Percentiles rank a stretch among this genome's conserved stretches.
These are phyloP conservation scores for Boletus huronensis DNA, from an alignment of 768 basidiomycete species.

Conservation along the genomic window DNA sequence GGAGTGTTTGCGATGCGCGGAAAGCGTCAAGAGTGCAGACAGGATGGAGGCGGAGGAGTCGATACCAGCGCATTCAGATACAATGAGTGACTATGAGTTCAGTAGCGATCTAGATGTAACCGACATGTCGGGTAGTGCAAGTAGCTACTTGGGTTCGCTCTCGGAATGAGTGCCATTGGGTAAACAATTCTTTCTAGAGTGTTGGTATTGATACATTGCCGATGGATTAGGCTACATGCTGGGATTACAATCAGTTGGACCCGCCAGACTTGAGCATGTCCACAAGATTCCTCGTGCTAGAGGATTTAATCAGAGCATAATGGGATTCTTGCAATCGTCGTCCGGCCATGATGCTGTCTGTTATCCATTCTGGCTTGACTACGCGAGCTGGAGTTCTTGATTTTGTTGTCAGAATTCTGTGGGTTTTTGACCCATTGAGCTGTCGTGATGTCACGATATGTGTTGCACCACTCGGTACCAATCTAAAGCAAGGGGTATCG, in stretches of 20 bases:
- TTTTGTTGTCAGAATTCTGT: constrained; percentile 55
- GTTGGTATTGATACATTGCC: constrained; percentile 10
- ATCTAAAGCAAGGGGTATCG: constrained; percentile 34
- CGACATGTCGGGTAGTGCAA: constrained; percentile 51
- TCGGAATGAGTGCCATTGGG: constrained; percentile 20
- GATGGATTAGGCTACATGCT: not conserved
- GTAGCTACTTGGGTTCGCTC: constrained; percentile 36
- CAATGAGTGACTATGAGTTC: constrained; percentile 56
- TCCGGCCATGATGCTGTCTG: constrained; percentile 61
- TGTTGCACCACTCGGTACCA: constrained; percentile 59
- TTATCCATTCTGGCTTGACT: constrained; percentile 74
- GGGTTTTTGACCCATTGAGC: constrained; percentile 68
- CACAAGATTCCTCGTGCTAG: constrained; percentile 35
- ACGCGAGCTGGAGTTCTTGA: constrained; percentile 50
- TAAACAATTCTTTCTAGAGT: not conserved
- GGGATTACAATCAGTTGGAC: constrained; percentile 5
- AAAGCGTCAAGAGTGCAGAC: constrained; percentile 60
- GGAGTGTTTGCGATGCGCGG: constrained; percentile 82
- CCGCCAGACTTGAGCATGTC: constrained; percentile 35
- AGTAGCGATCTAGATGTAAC: constrained; percentile 45
- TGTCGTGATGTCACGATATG: constrained; percentile 76
- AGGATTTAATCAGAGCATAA: constrained; percentile 49
- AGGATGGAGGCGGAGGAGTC: constrained; percentile 41
- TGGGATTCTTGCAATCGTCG: constrained; percentile 57
- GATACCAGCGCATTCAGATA: constrained; percentile 24